Evolutionary conservation across 2,329 filamentous ascomycete species (phyloP), one percentile per base, ranked within the genome.

Genomic region (Talaromyces sp.): DNA sequence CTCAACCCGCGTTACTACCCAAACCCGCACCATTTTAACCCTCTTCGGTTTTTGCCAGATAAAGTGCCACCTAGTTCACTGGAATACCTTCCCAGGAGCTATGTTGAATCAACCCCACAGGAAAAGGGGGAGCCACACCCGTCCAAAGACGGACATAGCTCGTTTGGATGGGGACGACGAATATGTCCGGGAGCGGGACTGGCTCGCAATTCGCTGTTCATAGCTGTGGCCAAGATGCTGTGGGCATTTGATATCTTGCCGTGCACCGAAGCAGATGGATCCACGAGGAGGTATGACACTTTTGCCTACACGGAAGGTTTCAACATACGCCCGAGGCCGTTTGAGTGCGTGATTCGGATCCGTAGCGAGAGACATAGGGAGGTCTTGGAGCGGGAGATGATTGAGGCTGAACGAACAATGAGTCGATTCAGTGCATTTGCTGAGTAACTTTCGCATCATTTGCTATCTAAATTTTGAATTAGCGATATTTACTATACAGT

Each of bases 181-280:
- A 74, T 79, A 31, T 83, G 81, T 62, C 75, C 76, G 1, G 81
- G 82, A 0, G 75, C 81, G 61, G 81, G 84, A 46, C 74, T 85
- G 1, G 81, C 81, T 0, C 75, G 80, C 26, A 78, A 82, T 0
- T 84, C 79, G 0, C 73, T 84, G 0, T 71, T 73, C 3, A 74
- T 81, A 55, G 63, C 64, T 8, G 26, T 67, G 24, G 63, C 63
- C 8, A 64, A 63, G 26, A 60, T 67, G 17, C 54, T 67, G 9
- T 66, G 64, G 65, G 58, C 63, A 11, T 65, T 66, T 41, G 59
- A 65, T 24, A 66, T 66, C 75, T 52, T 55, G 51, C 64, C 64
- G 2, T 53, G 31, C 1, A 54, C 27, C 24, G 64, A 66, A 26
- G n/a, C 17, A 19, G 56, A 66, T 58, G 69, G 66, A 1, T 59